Percentiles rank a stretch among this genome's conserved stretches.
These are phyloP conservation scores for Cystobasidiaceae sp. DNA, from an alignment of 1,284 basidiomycete genomes.

Conservation along the genomic window DNA sequence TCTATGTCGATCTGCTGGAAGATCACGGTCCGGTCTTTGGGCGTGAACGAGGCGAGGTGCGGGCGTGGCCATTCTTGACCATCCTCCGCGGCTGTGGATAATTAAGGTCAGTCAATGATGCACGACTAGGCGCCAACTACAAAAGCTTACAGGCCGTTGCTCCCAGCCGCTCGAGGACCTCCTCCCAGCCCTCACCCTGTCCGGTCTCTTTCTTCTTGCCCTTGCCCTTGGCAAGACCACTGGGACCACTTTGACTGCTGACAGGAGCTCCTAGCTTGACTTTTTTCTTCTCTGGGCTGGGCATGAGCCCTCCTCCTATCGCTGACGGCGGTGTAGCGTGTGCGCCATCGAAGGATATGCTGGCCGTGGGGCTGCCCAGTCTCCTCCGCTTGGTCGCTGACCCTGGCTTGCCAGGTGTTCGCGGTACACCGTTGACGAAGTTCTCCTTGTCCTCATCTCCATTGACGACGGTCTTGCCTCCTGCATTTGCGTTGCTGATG, in stretches of 20 bases:
- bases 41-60: slow-evolving; percentile 5
- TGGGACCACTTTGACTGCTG: not conserved
- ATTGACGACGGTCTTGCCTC: no score
- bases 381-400: slow-evolving; percentile 15
- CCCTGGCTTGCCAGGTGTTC: not conserved
- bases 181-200: slow-evolving; percentile 34
- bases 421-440: not conserved
- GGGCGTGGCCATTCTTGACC: slow-evolving; percentile 69
- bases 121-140: not conserved
- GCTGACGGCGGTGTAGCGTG: slow-evolving; percentile 29
- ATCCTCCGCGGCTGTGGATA: slow-evolving; percentile 34
- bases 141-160: slow-evolving; percentile 7
- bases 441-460: slow-evolving; percentile 10
- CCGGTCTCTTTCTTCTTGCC: slow-evolving; percentile 33
- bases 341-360: slow-evolving; percentile 30
- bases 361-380: slow-evolving; percentile 22
- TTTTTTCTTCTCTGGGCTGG: slow-evolving; percentile 18
- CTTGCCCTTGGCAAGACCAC: slow-evolving; percentile 20
- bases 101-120: not conserved
- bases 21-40: slow-evolving; percentile 43
- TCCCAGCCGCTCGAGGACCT: slow-evolving; percentile 12
- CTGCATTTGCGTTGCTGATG: slow-evolving; percentile 21
- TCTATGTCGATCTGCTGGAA: slow-evolving; percentile 95
- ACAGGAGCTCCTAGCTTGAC: not conserved
- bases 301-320: slow-evolving; percentile 30